phyloP scores from a whole-genome alignment of 2,329 filamentous ascomycete genomes.

The Verticillium dahliae region DNA sequence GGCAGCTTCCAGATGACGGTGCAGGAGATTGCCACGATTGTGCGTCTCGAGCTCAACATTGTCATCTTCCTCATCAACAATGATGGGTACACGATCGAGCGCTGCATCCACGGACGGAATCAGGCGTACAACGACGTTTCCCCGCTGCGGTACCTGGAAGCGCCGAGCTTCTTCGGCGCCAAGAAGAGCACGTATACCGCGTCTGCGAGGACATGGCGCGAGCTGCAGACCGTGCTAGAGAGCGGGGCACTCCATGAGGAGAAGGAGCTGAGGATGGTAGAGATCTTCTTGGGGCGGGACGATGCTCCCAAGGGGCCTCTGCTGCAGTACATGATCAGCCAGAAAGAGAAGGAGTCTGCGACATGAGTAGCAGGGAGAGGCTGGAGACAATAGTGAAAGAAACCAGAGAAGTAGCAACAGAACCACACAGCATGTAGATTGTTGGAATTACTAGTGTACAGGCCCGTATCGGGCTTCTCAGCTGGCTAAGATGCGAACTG shows the following conservation, averaged over 20 bases:
- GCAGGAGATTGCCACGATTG: slow-evolving; percentile 60
- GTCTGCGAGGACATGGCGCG: slow-evolving; percentile 34
- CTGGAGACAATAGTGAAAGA: too few species aligned
- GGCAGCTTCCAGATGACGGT: slow-evolving; percentile 61
- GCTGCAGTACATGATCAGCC: slow-evolving; percentile 8
- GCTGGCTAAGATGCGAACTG: too few species aligned
- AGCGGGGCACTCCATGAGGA: slow-evolving; percentile 12
- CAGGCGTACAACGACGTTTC: slow-evolving; percentile 49
- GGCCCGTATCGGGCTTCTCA: too few species aligned
- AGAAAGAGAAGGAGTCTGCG: not conserved
- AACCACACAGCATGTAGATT: too few species aligned
- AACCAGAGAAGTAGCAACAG: too few species aligned
- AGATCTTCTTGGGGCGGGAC: slow-evolving; percentile 23
- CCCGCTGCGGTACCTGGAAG: slow-evolving; percentile 44
- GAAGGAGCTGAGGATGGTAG: slow-evolving; percentile 22
- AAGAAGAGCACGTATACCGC: slow-evolving; percentile 29
- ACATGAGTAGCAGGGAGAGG: too few species aligned
- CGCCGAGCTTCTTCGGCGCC: slow-evolving; percentile 41
- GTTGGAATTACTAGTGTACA: too few species aligned
- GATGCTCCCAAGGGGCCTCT: slow-evolving; percentile 20
- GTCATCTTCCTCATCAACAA: slow-evolving; percentile 51
- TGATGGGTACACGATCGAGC: slow-evolving; percentile 52
- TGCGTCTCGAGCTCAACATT: slow-evolving; percentile 43
- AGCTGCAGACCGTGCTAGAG: slow-evolving; percentile 30
- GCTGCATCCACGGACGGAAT: slow-evolving; percentile 47